Conservation (phyloP, 768 basidiomycete genomes). For the Lactifluus echinatus region DNA sequence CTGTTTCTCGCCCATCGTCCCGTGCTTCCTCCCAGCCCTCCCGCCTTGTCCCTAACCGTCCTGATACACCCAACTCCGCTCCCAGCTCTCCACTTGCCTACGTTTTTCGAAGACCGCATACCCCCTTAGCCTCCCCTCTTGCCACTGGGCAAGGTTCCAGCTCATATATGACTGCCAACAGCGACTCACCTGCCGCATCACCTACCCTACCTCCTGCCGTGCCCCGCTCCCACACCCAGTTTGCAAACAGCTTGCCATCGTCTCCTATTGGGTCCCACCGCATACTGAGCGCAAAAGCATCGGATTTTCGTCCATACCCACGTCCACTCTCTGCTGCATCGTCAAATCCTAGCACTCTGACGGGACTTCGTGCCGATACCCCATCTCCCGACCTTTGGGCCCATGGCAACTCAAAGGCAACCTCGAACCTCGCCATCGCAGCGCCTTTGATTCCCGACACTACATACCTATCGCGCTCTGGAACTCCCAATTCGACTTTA, state of each 20-base stretch:
- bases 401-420: constrained; percentile 55
- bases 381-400: constrained; percentile 91
- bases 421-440: constrained; percentile 85
- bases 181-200: constrained; percentile 53
- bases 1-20: constrained; percentile 73
- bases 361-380: constrained; percentile 54
- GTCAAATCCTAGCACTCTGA: constrained; percentile 47
- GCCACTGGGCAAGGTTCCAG: constrained; percentile 42
- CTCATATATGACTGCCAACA: constrained; percentile 50
- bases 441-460: constrained; percentile 79
- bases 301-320: constrained; percentile 78
- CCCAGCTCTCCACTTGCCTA: constrained; percentile 70
- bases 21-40: constrained; percentile 64
- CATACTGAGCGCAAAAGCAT: constrained; percentile 82
- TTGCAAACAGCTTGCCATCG: constrained; percentile 72
- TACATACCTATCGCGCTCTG: constrained; percentile 40
- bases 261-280: constrained; percentile 83
- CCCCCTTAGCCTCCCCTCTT: constrained; percentile 68
- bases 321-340: constrained; percentile 72
- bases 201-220: constrained; percentile 54
- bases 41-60: constrained; percentile 51
- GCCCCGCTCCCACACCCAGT: constrained; percentile 50
- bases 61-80: constrained; percentile 68
- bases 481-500: constrained; percentile 61
- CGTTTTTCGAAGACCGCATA: constrained; percentile 71